Conservation (phyloP, 768 basidiomycete genomes). For the Tulasnella calospora region DNA sequence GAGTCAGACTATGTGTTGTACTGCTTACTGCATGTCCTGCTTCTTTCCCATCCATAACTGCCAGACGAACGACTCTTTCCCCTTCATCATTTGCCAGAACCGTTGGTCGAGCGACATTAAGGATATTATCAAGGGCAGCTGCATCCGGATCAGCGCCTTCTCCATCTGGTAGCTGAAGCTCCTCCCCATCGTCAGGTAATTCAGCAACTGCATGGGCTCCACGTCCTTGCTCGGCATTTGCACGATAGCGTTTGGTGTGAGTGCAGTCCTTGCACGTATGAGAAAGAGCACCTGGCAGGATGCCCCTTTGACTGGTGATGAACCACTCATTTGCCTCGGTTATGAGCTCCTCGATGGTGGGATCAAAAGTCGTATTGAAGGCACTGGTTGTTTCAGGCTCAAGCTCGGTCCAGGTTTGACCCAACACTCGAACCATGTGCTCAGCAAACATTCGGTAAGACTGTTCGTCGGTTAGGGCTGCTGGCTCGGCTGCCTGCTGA, state of each 20-base stretch:
- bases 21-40: slow-evolving; percentile 32
- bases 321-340: slow-evolving; percentile 26
- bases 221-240: not conserved
- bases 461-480: slow-evolving; percentile 31
- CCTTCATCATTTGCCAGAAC: slow-evolving; percentile 22
- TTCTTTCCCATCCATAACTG: slow-evolving; percentile 39
- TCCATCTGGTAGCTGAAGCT: not conserved
- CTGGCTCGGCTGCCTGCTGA: not conserved
- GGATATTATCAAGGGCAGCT: not conserved
- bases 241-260: slow-evolving; percentile 32
- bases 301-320: slow-evolving; percentile 29
- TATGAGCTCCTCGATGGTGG: not conserved
- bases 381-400: slow-evolving; percentile 27
- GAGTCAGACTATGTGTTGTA: not conserved
- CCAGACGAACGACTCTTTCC: slow-evolving; percentile 33
- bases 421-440: slow-evolving; percentile 33
- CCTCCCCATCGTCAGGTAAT: not conserved
- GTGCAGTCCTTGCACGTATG: slow-evolving; percentile 33
- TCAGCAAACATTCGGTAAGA: slow-evolving; percentile 35
- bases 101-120: not conserved
- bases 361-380: slow-evolving; percentile 17
- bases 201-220: not conserved
- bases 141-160: not conserved
- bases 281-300: slow-evolving; percentile 20
- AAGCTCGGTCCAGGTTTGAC: slow-evolving; percentile 29